Evolutionary conservation across 2,329 filamentous ascomycete species (phyloP).

Genomic region (Akanthomyces uredinophilus): DNA sequence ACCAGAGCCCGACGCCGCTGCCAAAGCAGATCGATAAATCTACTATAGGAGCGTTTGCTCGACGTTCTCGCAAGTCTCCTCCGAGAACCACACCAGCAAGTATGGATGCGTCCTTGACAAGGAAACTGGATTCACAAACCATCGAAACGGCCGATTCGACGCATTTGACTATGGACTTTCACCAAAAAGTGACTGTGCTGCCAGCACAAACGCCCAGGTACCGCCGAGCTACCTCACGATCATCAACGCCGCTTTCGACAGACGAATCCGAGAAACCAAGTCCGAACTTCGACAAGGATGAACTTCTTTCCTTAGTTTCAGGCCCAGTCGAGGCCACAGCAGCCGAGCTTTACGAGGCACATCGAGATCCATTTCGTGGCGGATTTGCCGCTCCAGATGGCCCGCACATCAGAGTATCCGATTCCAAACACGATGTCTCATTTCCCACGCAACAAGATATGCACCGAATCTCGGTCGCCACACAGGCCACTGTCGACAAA

Average conservation of each 20-base stretch:
- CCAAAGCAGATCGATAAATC: slow-evolving; percentile 16
- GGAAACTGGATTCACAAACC: background rate
- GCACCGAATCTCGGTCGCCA: slow-evolving; percentile 29
- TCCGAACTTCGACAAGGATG: slow-evolving; percentile 28
- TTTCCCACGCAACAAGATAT: slow-evolving; percentile 41
- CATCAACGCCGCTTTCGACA: background rate
- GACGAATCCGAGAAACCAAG: slow-evolving; percentile 15
- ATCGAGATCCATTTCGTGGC: slow-evolving; percentile 49
- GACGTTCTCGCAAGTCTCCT: background rate
- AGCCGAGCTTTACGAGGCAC: slow-evolving; percentile 48
- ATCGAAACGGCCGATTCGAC: background rate
- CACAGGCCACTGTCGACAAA: slow-evolving; percentile 31
- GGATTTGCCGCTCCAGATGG: slow-evolving; percentile 49
- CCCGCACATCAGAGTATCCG: slow-evolving; percentile 45
- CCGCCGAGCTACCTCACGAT: background rate
- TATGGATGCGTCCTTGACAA: background rate
- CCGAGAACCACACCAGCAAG: background rate
- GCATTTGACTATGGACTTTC: background rate
- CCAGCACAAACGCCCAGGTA: background rate
- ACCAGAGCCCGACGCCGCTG: background rate
- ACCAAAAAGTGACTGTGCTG: background rate
- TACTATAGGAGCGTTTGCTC: slow-evolving; percentile 9
- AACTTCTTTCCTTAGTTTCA: slow-evolving; percentile 50
- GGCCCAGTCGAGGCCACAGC: slow-evolving; percentile 43
- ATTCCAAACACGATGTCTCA: slow-evolving; percentile 42